phyloP scores from a whole-genome alignment of 257 asterid species.

The Voacanga thouarsii region DNA sequence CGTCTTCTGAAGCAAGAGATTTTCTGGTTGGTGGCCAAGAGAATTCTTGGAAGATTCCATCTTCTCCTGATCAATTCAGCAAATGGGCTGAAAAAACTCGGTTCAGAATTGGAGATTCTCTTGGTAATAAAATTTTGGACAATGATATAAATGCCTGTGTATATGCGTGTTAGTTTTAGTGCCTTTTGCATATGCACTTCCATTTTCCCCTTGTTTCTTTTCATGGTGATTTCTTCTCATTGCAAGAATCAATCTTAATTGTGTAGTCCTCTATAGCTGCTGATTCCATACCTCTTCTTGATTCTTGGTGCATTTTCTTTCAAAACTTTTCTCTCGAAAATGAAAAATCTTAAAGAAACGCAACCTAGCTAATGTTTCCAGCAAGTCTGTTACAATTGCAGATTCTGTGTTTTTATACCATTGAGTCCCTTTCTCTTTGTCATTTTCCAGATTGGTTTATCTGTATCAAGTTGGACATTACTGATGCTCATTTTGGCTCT shows the following conservation, averaged over 20 bases:
- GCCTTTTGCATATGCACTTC: background rate
- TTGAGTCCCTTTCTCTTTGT: background rate
- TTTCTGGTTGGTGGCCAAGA: conserved; percentile 32
- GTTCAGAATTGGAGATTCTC: conserved; percentile 51
- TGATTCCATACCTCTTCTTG: no score
- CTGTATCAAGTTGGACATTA: background rate
- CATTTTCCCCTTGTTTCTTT: background rate
- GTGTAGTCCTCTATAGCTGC: no score
- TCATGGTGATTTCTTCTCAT: background rate
- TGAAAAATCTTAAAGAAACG: background rate
- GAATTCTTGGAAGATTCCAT: conserved; percentile 52
- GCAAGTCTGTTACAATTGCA: background rate
- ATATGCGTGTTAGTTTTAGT: background rate
- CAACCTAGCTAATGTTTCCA: background rate
- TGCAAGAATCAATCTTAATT: background rate
- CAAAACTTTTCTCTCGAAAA: background rate
- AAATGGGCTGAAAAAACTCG: conserved; percentile 51
- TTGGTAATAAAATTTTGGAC: conserved; percentile 31
- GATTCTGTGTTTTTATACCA: conserved; percentile 1
- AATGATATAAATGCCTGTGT: background rate
- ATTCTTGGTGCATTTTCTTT: background rate
- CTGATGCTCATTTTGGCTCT: background rate
- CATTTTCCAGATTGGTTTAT: conserved; percentile 5
- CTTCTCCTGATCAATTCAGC: conserved; percentile 40
- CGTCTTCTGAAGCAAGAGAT: conserved; percentile 37